phyloP scores from a whole-genome alignment of 257 asterid species.

The Nyctanthes arbortristis region DNA sequence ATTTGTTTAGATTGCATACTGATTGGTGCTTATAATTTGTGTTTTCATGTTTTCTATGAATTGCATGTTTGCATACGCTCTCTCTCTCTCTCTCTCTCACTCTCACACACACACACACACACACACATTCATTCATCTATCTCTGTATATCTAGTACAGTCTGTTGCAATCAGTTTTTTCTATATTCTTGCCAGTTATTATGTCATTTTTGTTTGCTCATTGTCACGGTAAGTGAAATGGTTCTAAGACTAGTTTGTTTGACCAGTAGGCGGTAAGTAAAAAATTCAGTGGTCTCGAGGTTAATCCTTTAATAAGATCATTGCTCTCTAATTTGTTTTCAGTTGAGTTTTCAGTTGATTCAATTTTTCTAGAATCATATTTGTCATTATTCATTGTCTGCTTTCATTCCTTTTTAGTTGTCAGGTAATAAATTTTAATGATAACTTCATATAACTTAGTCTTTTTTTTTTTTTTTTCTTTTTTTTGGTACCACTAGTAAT shows the following conservation, averaged over 20 bases:
- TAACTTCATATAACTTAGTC: slow-evolving; percentile 8
- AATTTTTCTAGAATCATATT: slow-evolving; percentile 4
- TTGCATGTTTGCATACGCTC: background rate
- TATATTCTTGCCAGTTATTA: background rate
- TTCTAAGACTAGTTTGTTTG: slow-evolving; percentile 1
- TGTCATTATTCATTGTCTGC: slow-evolving; percentile 16
- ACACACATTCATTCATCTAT: background rate
- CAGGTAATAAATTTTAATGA: slow-evolving; percentile 10
- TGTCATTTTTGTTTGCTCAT: background rate
- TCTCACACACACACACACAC: background rate
- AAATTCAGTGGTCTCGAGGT: background rate
- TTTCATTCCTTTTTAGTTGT: slow-evolving; percentile 20
- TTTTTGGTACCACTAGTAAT: background rate
- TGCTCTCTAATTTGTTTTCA: background rate
- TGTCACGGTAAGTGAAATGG: slow-evolving; percentile 21
- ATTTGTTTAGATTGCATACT: background rate
- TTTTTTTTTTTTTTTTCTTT: too few species aligned
- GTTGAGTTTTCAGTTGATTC: background rate
- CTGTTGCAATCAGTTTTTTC: background rate
- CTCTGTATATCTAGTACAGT: background rate
- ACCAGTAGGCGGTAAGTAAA: background rate
- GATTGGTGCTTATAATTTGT: background rate
- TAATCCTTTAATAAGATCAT: background rate
- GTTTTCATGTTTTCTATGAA: slow-evolving; percentile 7
- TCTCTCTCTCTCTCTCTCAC: background rate